Evolutionary conservation across 129 eudicot genomes (phyloP).

Genomic region (Smallanthus sonchifolius): DNA sequence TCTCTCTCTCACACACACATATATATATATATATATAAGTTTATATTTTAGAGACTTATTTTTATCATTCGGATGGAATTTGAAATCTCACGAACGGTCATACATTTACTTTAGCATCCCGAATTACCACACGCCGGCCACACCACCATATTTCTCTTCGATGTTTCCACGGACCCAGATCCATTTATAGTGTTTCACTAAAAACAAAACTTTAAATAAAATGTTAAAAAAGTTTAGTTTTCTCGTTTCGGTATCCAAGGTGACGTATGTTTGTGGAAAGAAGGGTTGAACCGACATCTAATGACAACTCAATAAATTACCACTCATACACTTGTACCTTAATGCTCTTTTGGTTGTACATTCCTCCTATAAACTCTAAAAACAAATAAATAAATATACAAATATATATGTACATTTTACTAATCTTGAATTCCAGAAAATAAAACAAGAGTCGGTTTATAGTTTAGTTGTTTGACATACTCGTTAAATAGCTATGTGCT

Average conservation of each 20-base stretch:
- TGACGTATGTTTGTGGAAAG: conserved; percentile 8
- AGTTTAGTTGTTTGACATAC: neutral
- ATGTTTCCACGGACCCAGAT: too few species aligned
- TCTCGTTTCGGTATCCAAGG: conserved; percentile 6
- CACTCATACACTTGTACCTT: conserved; percentile 21
- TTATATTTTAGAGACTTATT: too few species aligned
- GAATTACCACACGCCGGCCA: too few species aligned
- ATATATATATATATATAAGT: too few species aligned
- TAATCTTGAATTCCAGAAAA: neutral
- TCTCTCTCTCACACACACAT: too few species aligned
- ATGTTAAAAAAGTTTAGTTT: neutral
- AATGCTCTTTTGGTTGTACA: conserved; percentile 12
- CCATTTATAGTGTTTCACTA: neutral
- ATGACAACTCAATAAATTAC: conserved; percentile 20
- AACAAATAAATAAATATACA: neutral
- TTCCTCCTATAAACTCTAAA: neutral
- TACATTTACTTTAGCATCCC: too few species aligned
- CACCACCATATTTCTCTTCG: too few species aligned
- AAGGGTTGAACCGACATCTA: conserved; percentile 26
- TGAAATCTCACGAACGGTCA: too few species aligned
- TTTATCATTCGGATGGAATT: too few species aligned
- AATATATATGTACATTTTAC: neutral
- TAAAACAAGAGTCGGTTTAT: neutral
- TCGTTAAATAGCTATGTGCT: neutral
- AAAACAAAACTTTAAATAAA: neutral